Base-by-base conservation (phyloP, 495 filamentous ascomycete genomes). In the Penicillium lividum region DNA sequence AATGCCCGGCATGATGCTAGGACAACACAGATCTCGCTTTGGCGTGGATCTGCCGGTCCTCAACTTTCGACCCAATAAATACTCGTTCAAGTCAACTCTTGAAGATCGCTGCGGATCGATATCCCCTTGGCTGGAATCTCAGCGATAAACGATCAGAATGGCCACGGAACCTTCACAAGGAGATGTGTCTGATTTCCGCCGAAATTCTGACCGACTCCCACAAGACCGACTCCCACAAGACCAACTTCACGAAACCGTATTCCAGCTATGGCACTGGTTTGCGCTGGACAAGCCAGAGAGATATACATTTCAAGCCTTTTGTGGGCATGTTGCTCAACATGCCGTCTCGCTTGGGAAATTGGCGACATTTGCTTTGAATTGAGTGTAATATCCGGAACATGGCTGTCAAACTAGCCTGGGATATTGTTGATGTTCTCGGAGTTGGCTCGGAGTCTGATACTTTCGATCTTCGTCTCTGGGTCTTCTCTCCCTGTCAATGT, bases 311-410 rank as follows among this genome's bases (percentile, higher is more conserved):
- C 22, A 7, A n/a, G n/a, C n/a, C n/a, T n/a, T n/a, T n/a, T n/a
- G n/a, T 45, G 43, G 11, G 43, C 43, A 45, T 22, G 43, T 45
- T 45, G n/a, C n/a, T n/a, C n/a, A n/a, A n/a, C n/a, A n/a, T n/a
- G 16, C 43, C 42, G 5, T 45, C 16, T 45, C 43, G 13, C 25
- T 45, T 45, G 16, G 16, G 43, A 45, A 45, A 45, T 18, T n/a
- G 16, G 43, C 43, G 11, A 45, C 43, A 18, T 25, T 7, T 7
- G 25, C 43, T 22, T 27, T 5, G 43, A 40, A 15, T 15, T 40
- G 36, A 40, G n/a, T 13, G 7, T 2, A 4, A 40, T n/a, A 18
- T 16, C 16, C n/a, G n/a, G n/a, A n/a, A n/a, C n/a, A n/a, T n/a
- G n/a, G n/a, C n/a, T n/a, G n/a, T n/a, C n/a, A n/a, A n/a, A n/a